A percentile compares a stretch with the other conserved stretches of the same genome.
Conservation (phyloP, 2,329 filamentous ascomycete species). For the Lachnellula cervina region DNA sequence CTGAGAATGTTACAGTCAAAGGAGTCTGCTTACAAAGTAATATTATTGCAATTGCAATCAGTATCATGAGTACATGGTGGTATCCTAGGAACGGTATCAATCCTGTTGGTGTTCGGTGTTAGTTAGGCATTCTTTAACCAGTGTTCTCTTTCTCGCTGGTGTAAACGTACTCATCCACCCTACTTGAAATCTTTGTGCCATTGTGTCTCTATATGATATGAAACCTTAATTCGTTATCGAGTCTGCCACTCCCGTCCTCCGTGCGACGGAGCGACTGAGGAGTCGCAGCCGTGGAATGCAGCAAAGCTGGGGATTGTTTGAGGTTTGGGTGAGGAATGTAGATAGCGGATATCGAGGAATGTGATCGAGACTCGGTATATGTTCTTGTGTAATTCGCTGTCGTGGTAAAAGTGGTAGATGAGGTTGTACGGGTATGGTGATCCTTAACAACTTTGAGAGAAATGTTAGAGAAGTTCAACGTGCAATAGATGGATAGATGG, state of each 20-base stretch:
- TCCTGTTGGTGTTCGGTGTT: slow-evolving; percentile 38
- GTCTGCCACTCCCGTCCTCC: slow-evolving; percentile 32
- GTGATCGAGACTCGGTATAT: not conserved
- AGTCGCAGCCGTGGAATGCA: slow-evolving; percentile 31
- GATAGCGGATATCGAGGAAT: slow-evolving; percentile 11
- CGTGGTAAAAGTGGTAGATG: not conserved
- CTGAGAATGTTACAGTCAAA: not conserved
- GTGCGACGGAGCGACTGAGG: slow-evolving; percentile 28
- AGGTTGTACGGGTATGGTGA: not conserved
- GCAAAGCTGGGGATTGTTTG: slow-evolving; percentile 20
- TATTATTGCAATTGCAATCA: slow-evolving; percentile 91
- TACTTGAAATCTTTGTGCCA: slow-evolving; percentile 25
- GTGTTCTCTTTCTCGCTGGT: not conserved
- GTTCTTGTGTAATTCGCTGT: not conserved
- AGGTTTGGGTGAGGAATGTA: slow-evolving; percentile 17
- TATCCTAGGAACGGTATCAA: slow-evolving; percentile 67
- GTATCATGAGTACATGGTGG: slow-evolving; percentile 91
- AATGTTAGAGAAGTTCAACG: not conserved
- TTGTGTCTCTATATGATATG: not conserved
- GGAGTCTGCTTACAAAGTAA: slow-evolving; percentile 69
- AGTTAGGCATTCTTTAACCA: not conserved
- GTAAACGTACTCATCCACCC: slow-evolving; percentile 30
- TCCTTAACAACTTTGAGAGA: not conserved
- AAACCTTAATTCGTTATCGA: slow-evolving; percentile 7
- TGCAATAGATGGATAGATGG: not conserved